Evolutionary conservation across 1,139 yeast species (phyloP).

Genomic region (Lodderomyces elongisporus): DNA sequence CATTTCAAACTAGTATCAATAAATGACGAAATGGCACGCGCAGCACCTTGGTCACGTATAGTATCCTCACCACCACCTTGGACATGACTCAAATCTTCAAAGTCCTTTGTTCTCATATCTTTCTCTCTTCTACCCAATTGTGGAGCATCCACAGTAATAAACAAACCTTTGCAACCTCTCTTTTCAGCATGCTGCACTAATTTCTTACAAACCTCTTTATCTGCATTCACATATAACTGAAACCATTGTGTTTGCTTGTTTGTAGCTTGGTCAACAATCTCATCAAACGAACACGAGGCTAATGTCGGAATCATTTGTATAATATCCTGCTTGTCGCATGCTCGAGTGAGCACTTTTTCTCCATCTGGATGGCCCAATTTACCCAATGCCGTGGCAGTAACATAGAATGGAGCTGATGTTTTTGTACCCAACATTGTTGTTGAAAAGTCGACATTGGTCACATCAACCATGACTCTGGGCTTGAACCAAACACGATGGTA

Average conservation of each 20-base stretch:
- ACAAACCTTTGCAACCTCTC: slow-evolving; percentile 73
- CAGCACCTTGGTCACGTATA: slow-evolving; percentile 77
- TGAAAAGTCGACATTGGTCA: slow-evolving; percentile 34
- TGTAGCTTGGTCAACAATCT: slow-evolving; percentile 54
- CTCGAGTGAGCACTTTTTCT: slow-evolving; percentile 70
- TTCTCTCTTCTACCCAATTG: slow-evolving; percentile 88
- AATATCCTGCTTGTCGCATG: slow-evolving; percentile 61
- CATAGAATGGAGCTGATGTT: slow-evolving; percentile 57
- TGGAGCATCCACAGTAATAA: slow-evolving; percentile 92
- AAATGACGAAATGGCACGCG: slow-evolving; percentile 77
- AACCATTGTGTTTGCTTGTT: slow-evolving; percentile 72
- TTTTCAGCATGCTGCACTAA: slow-evolving; percentile 69
- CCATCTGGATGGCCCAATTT: slow-evolving; percentile 76
- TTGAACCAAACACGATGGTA: slow-evolving; percentile 82
- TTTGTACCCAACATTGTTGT: slow-evolving; percentile 40
- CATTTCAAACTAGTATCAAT: slow-evolving; percentile 76
- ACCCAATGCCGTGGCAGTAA: slow-evolving; percentile 78
- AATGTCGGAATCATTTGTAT: slow-evolving; percentile 80
- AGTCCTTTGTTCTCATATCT: slow-evolving; percentile 44
- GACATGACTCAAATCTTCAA: slow-evolving; percentile 43
- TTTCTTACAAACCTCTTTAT: slow-evolving; percentile 46
- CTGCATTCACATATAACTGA: slow-evolving; percentile 78
- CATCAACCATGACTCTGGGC: slow-evolving; percentile 77
- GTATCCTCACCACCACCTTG: slow-evolving; percentile 59
- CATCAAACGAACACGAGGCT: slow-evolving; percentile 71